Evolutionary conservation across 768 basidiomycete genomes (phyloP), one percentile per base, ranked within the genome.

Genomic region (Chiua virens): DNA sequence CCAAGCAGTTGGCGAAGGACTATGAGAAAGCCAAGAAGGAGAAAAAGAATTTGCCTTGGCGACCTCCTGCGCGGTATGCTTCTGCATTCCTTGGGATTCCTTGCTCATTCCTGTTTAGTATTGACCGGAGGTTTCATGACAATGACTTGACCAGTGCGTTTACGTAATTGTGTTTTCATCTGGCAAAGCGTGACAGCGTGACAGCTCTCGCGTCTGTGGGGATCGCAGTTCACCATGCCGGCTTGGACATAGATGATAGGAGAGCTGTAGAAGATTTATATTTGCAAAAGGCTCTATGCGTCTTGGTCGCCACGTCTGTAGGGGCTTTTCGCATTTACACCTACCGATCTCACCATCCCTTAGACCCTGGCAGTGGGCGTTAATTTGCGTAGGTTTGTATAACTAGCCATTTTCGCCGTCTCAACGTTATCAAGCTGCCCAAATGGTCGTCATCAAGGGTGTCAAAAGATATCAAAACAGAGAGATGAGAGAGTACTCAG

Each of bases 191-290:
- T 63, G 36, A 66, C 34, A 46, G 23, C 20, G 9, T 45, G 41
- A 49, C 57, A 86, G 89, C 77, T 27, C 74, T 94, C 27, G 85
- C 83, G n/a, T 65, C 73, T 2, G 69, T 67, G 47, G 97, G 96
- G 1, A 83, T 98, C 42, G 94, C 92, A 11, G 80, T 92, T 8
- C 96, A 99, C 64, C 95, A 98, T 63, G 96, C 94, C 5, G 96
- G 96, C 2, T 69, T 98, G 45, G 79, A 74, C 13, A 64, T 81
- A 39, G 79, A 85, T 22, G 95, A 98, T 61, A 80, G 94, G 35
- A 78, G 78, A 44, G 62, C 76, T 1, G 85, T 84, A 17, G 96
- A 99, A 66, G 77, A 82, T 11, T 71, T 89, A 9, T 99, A 84
- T 61, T 57, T 86, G 28, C 79, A 77, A 43, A 85, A 83, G 54